Evolutionary conservation across 805 yeast genomes (phyloP).

Genomic region (Nakazawaea anatomiae): DNA sequence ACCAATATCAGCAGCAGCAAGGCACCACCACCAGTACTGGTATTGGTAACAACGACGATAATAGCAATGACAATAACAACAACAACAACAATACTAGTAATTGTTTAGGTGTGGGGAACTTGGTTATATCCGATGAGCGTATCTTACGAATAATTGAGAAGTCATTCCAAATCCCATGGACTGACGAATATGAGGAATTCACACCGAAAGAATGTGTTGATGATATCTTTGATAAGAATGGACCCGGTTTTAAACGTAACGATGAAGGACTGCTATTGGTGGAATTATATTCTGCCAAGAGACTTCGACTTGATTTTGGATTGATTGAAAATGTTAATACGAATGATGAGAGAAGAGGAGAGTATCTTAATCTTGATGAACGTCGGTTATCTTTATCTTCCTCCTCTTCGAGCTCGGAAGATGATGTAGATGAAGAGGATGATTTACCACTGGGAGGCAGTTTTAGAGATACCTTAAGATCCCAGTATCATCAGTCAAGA

Average conservation of each 20-base stretch:
- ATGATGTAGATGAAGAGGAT: neutral
- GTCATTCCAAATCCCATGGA: constrained; percentile 26
- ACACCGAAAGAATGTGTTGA: constrained; percentile 68
- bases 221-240: constrained; percentile 63
- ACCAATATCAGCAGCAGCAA: too few species aligned
- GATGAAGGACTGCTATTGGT: constrained; percentile 37
- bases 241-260: constrained; percentile 59
- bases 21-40: too few species aligned
- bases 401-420: neutral
- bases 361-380: too few species aligned
- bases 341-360: neutral
- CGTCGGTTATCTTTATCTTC: too few species aligned
- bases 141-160: constrained; percentile 17
- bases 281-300: constrained; percentile 23
- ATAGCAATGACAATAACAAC: too few species aligned
- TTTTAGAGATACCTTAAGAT: neutral
- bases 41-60: too few species aligned
- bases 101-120: constrained; percentile 9
- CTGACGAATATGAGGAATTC: constrained; percentile 35
- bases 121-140: constrained; percentile 9
- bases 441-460: neutral
- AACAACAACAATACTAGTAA: neutral
- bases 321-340: too few species aligned
- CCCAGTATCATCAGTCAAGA: neutral
- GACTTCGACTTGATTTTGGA: neutral